Conservation (phyloP, 805 yeast genomes). For the Wickerhamiella australiensis region DNA sequence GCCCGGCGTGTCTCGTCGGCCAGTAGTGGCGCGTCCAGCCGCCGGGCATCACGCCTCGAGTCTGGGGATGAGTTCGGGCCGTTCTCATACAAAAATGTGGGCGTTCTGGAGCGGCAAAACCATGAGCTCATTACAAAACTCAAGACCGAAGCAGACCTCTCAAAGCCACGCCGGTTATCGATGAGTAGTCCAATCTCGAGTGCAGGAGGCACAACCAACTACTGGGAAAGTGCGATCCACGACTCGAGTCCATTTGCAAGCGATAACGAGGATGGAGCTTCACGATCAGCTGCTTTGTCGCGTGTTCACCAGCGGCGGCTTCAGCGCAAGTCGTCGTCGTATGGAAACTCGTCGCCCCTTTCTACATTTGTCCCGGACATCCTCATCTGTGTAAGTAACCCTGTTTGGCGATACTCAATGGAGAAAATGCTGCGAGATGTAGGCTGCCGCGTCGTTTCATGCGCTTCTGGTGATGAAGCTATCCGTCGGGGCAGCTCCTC, state of each 20-base stretch:
- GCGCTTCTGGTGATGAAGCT: slow-evolving; percentile 70
- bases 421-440: slow-evolving; percentile 49
- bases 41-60: slow-evolving; percentile 52
- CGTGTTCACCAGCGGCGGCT: slow-evolving; percentile 18
- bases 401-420: slow-evolving; percentile 61
- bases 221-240: slow-evolving; percentile 32
- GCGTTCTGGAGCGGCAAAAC: slow-evolving; percentile 85
- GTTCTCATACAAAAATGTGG: slow-evolving; percentile 76
- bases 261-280: slow-evolving; percentile 17
- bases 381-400: slow-evolving; percentile 75
- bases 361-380: slow-evolving; percentile 32
- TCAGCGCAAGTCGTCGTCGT: slow-evolving; percentile 17
- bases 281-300: slow-evolving; percentile 17
- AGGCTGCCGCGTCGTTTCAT: slow-evolving; percentile 72
- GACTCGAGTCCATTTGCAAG: slow-evolving; percentile 26
- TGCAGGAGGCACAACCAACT: slow-evolving; percentile 17
- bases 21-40: slow-evolving; percentile 12
- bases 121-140: slow-evolving; percentile 82
- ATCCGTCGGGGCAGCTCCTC: slow-evolving; percentile 71
- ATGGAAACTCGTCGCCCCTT: not conserved
- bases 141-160: slow-evolving; percentile 43
- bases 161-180: slow-evolving; percentile 28
- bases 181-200: slow-evolving; percentile 33
- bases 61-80: slow-evolving; percentile 72
- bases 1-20: slow-evolving; percentile 3